Base-by-base conservation (phyloP, 192 early-diverging fungal genomes). In the Backusella tuberculispora region DNA sequence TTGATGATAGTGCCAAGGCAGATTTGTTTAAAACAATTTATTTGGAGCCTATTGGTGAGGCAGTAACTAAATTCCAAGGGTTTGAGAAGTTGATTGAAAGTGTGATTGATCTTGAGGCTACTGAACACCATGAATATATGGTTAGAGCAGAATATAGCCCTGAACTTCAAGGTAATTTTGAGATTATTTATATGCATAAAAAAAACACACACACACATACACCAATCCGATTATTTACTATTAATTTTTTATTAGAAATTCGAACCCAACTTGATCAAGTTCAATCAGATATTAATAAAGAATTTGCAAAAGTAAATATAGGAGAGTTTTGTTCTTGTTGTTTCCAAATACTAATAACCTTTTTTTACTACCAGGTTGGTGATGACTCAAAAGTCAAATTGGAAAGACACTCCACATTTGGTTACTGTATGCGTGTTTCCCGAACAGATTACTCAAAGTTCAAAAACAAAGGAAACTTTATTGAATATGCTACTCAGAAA, bases 401-500 rank as follows among this genome's bases (percentile, higher is more conserved):
- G 76, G 97, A 99, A 66, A 91, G 95, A 50, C 92, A 91, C 77
- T 73, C 86, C 17, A 80, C 90, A 19, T 94, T 92, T 63, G 97
- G 97, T 34, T 87, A 96, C 84, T 93, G 95, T 76, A 84, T 99
- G 66, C 84, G 96, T 9, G 83, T 99, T 12, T 83, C 93, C 10
- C 43, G 68, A 69, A 85, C 81, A 84, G 90, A 97, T 53, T 87
- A 92, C 17, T 70, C 86, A 9, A 85, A 83, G 15, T 83, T 98
- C 45, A 88, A 95, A 13, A 87, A 90, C 60, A 90, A 92, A 46
- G 76, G 80, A 43, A 83, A 85, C 65, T 96, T 91, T 76, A 93
- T 93, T 75, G 97, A 99, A 82, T 86, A 95, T 48, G 76, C 94
- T 9, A 95, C 96, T 15, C 92, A 92, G 66, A 97, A 97, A 76